phyloP scores from a whole-genome alignment of 2,329 filamentous ascomycete genomes.

The Hirsutella thompsonii region DNA sequence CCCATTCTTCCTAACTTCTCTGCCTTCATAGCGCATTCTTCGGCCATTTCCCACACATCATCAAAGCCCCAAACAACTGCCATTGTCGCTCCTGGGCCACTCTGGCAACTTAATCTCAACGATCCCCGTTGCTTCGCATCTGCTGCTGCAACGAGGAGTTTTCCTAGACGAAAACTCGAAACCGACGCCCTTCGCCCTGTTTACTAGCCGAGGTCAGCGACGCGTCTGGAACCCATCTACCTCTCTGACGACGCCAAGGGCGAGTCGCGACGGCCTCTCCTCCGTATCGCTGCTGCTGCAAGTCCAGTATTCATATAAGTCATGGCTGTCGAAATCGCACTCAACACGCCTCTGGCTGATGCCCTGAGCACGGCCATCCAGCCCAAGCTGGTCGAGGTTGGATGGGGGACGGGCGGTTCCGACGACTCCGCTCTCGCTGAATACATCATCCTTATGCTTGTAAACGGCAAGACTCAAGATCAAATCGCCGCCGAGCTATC shows the following conservation, averaged over 20 bases:
- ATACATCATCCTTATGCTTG: conserved; percentile 95
- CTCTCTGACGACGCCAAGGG: conserved; percentile 4
- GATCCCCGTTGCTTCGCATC: neutral
- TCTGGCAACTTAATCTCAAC: neutral
- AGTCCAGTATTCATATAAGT: conserved; percentile 12
- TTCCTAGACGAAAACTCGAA: neutral
- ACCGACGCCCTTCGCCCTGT: neutral
- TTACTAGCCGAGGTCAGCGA: neutral
- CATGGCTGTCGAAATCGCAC: conserved; percentile 68
- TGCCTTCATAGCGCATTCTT: neutral
- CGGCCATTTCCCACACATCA: neutral
- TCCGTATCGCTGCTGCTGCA: neutral
- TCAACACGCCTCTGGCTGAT: conserved; percentile 72
- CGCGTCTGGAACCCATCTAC: neutral
- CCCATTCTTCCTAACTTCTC: neutral
- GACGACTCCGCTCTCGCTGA: conserved; percentile 80
- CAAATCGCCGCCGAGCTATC: conserved; percentile 83
- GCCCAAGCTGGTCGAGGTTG: conserved; percentile 83
- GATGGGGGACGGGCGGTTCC: conserved; percentile 70
- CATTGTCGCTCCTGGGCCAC: neutral
- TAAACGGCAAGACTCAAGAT: conserved; percentile 84
- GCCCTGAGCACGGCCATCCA: conserved; percentile 74
- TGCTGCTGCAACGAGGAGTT: neutral
- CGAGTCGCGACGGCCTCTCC: conserved; percentile 1
- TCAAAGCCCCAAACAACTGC: neutral